phyloP scores from a whole-genome alignment of 129 eudicot genomes.

The Flaveria linearis region DNA sequence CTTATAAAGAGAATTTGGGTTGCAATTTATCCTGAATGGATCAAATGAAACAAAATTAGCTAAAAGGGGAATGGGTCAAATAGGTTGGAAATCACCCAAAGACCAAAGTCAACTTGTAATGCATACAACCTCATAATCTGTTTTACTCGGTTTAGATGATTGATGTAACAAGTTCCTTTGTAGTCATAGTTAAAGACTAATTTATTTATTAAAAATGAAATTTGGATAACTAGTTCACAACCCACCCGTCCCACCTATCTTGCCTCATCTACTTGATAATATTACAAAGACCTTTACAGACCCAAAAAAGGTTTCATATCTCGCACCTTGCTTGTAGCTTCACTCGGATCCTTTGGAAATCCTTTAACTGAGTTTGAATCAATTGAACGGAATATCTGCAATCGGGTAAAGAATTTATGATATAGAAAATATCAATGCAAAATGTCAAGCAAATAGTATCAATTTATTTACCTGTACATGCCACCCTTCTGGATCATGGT shows the following conservation, averaged over 20 bases:
- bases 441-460: slow-evolving; percentile 1
- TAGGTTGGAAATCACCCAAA: background rate
- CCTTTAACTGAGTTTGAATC: slow-evolving; percentile 11
- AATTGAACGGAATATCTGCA: slow-evolving; percentile 74
- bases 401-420: background rate
- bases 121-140: background rate
- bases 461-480: slow-evolving; percentile 63
- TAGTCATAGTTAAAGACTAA: background rate
- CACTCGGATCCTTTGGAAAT: background rate
- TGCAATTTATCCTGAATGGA: background rate
- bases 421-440: background rate
- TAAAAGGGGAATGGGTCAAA: background rate
- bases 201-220: background rate
- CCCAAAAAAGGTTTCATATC: slow-evolving; percentile 6
- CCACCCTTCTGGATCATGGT: slow-evolving; percentile 72
- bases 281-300: background rate
- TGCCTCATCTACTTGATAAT: background rate
- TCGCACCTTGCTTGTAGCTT: slow-evolving; percentile 2
- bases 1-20: background rate
- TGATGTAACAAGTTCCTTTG: background rate
- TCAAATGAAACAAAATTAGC: slow-evolving; percentile 8
- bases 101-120: background rate
- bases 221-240: slow-evolving; percentile 1
- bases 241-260: background rate
- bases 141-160: background rate